Evolutionary conservation across 768 basidiomycete genomes (phyloP).

Genomic region (Hemileccinum impolitum): DNA sequence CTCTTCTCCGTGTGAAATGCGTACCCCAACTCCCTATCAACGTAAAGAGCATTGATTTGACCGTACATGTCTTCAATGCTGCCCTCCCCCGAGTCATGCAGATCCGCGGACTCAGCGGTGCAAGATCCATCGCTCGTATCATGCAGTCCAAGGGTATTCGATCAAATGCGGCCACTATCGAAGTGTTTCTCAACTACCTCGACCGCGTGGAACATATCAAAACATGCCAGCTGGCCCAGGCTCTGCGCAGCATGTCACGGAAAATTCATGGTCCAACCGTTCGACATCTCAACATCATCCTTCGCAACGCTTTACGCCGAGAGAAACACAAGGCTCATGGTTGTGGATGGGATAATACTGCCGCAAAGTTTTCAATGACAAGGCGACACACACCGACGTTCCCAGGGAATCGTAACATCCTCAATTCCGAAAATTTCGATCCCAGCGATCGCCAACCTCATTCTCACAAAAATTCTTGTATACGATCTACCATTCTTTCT

Average conservation of each 20-base stretch:
- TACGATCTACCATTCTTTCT: conserved; percentile 44
- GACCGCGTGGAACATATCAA: conserved; percentile 39
- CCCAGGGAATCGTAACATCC: conserved; percentile 12
- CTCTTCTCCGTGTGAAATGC: conserved; percentile 21
- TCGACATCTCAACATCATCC: conserved; percentile 53
- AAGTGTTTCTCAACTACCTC: conserved; percentile 54
- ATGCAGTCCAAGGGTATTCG: conserved; percentile 52
- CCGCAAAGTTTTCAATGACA: conserved; percentile 37
- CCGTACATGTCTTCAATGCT: conserved; percentile 57
- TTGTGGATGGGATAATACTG: conserved; percentile 44
- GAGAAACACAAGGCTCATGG: conserved; percentile 47
- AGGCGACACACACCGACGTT: conserved; percentile 17
- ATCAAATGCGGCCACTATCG: conserved; percentile 53
- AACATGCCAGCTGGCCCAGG: conserved; percentile 45
- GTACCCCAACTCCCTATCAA: conserved; percentile 19
- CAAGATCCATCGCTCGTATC: conserved; percentile 45
- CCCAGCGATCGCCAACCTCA: conserved; percentile 44
- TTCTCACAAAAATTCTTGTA: conserved; percentile 29
- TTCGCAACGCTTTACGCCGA: conserved; percentile 49
- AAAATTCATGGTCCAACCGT: conserved; percentile 45
- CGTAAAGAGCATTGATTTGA: conserved; percentile 33
- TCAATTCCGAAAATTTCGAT: conserved; percentile 38
- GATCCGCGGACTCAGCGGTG: conserved; percentile 46
- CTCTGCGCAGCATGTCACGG: conserved; percentile 47
- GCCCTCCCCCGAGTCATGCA: conserved; percentile 50